phyloP scores from a whole-genome alignment of 305 asterid species.

The Stenogyne calaminthoides region DNA sequence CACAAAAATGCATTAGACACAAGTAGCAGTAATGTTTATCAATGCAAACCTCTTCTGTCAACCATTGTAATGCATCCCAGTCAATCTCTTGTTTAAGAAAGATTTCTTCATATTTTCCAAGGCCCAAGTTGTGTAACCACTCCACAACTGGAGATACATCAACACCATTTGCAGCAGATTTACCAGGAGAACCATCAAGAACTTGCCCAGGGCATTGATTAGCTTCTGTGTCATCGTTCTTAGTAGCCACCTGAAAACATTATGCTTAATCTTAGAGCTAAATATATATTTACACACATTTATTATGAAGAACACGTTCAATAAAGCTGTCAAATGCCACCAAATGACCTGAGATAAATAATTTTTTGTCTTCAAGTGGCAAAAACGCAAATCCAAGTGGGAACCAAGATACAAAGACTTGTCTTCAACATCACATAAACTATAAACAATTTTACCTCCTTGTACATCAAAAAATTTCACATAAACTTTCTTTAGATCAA shows the following conservation, averaged over 20 bases:
- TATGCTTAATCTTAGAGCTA: constrained; percentile 12
- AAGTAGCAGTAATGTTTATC: background rate
- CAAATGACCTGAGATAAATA: background rate
- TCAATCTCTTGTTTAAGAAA: constrained; percentile 81
- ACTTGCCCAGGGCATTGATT: constrained; percentile 66
- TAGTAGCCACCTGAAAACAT: constrained; percentile 51
- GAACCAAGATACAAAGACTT: background rate
- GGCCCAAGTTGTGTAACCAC: constrained; percentile 81
- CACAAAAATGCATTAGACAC: background rate
- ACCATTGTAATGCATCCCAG: constrained; percentile 78
- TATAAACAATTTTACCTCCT: background rate
- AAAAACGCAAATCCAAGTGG: background rate
- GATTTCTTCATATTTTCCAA: constrained; percentile 71
- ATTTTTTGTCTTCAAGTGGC: background rate
- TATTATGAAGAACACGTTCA: background rate
- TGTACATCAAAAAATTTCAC: background rate
- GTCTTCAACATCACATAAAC: background rate
- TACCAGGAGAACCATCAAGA: constrained; percentile 59
- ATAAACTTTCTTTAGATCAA: background rate
- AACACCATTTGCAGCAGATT: constrained; percentile 39
- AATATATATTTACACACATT: background rate
- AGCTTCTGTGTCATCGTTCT: constrained; percentile 37
- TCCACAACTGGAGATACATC: constrained; percentile 56
- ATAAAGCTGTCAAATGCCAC: background rate
- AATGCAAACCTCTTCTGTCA: constrained; percentile 81